phyloP scores from a whole-genome alignment of 2,329 filamentous ascomycete genomes.

The Clarireedia sp. region DNA sequence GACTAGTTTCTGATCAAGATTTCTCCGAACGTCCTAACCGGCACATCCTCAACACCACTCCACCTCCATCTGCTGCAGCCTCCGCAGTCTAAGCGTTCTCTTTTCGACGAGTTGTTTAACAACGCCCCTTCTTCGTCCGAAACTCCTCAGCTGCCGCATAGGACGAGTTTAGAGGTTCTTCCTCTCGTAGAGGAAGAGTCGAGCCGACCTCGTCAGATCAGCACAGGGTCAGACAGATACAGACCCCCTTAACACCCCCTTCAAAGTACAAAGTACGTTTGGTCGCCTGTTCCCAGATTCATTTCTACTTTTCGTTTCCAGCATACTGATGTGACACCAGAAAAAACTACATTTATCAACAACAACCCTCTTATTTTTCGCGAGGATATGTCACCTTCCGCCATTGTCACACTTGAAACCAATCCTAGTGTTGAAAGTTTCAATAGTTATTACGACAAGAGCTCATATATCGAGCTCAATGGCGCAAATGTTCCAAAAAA shows the following conservation, averaged over 20 bases:
- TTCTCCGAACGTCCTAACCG: slow-evolving; percentile 57
- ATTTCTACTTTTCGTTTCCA: neutral
- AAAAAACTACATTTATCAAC: slow-evolving; percentile 9
- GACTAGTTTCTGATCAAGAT: slow-evolving; percentile 60
- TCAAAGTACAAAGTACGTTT: slow-evolving; percentile 22
- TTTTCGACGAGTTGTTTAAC: slow-evolving; percentile 44
- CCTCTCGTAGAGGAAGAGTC: slow-evolving; percentile 99
- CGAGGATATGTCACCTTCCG: slow-evolving; percentile 60
- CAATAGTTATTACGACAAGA: slow-evolving; percentile 24
- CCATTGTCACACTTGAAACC: slow-evolving; percentile 45
- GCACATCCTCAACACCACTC: slow-evolving; percentile 59
- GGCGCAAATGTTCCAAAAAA: slow-evolving; percentile 51
- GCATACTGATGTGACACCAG: neutral
- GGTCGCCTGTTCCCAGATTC: neutral
- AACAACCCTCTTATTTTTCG: slow-evolving; percentile 17
- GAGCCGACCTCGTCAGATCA: slow-evolving; percentile 93
- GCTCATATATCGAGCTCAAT: slow-evolving; percentile 24
- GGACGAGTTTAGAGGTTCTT: slow-evolving; percentile 96
- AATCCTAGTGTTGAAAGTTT: slow-evolving; percentile 25
- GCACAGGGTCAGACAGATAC: slow-evolving; percentile 84
- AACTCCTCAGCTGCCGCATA: slow-evolving; percentile 97
- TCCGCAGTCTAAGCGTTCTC: slow-evolving; percentile 43
- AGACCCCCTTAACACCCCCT: slow-evolving; percentile 79
- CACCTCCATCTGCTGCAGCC: slow-evolving; percentile 47
- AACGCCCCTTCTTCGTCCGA: slow-evolving; percentile 49